These are phyloP conservation scores for Geosmithia morbida DNA, from an alignment of 2,329 filamentous ascomycete species.

Conservation along the genomic window DNA sequence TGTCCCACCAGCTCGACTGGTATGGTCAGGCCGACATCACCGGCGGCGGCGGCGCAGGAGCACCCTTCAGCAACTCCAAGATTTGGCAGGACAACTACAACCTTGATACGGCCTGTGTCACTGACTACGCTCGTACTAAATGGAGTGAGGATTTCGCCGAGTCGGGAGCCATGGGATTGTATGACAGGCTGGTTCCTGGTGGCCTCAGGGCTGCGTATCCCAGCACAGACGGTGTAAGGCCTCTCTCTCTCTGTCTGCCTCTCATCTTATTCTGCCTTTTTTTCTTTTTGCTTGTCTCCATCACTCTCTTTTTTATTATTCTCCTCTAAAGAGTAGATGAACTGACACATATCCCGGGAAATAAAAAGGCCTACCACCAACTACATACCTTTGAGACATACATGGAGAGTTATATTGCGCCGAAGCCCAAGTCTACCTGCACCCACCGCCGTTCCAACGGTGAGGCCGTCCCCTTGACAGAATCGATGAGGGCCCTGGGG, in stretches of 20 bases:
- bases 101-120: conserved; percentile 6
- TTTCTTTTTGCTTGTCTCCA: too few relatives aligned
- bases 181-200: conserved; percentile 11
- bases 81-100: conserved; percentile 9
- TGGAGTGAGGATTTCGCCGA: conserved; percentile 13
- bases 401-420: not conserved
- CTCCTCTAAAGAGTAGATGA: too few relatives aligned
- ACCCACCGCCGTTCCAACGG: not conserved
- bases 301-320: too few relatives aligned
- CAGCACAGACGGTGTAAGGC: conserved; percentile 1
- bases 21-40: not conserved
- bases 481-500: not conserved
- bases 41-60: not conserved
- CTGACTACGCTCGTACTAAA: conserved; percentile 7
- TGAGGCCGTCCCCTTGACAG: not conserved
- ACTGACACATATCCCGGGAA: not conserved
- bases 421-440: not conserved
- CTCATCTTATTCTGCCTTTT: not conserved
- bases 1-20: conserved; percentile 7
- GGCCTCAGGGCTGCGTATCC: conserved; percentile 9
- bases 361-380: not conserved
- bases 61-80: conserved; percentile 4
- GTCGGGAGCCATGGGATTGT: conserved; percentile 9
- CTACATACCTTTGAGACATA: not conserved
- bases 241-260: not conserved